Percentiles rank a stretch among this genome's conserved stretches.
Evolutionary conservation across 805 yeast species (phyloP).

Genomic region (Kluyveromyces nonfermentans): DNA sequence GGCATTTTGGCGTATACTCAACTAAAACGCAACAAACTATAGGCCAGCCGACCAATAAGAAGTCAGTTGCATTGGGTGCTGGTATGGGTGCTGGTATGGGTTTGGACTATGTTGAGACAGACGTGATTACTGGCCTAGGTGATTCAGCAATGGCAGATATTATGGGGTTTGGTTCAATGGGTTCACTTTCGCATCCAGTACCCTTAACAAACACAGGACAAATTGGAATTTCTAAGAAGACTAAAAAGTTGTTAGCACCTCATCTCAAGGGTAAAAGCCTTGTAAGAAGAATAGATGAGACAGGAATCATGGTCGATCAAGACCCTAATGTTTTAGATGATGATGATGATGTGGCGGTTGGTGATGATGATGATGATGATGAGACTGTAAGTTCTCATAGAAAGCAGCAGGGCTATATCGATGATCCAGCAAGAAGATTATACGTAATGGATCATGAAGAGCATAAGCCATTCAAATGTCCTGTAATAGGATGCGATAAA

Average conservation of each 20-base stretch:
- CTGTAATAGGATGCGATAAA: constrained; percentile 96
- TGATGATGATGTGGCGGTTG: constrained; percentile 6
- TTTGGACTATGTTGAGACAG: constrained; percentile 1
- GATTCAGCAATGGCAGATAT: constrained; percentile 26
- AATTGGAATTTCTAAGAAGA: not conserved
- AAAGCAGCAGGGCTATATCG: constrained; percentile 62
- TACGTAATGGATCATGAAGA: constrained; percentile 90
- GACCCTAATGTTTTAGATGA: not conserved
- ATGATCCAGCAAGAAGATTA: constrained; percentile 91
- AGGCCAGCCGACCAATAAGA: not conserved
- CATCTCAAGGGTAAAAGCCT: not conserved
- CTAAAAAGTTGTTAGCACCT: not conserved
- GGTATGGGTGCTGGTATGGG: constrained; percentile 1
- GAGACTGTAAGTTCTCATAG: constrained; percentile 5
- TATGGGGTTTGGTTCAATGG: constrained; percentile 44
- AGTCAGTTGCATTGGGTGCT: not conserved
- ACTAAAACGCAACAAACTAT: constrained; percentile 1
- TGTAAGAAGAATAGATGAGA: not conserved
- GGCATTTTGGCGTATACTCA: not conserved
- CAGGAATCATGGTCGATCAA: not conserved
- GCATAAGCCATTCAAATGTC: constrained; percentile 92
- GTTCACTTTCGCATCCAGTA: not conserved
- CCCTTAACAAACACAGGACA: not conserved
- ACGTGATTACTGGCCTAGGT: not conserved
- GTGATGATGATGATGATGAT: constrained; percentile 13